Base-by-base conservation (phyloP, 345 rosid species). In the Citrus trifoliata region DNA sequence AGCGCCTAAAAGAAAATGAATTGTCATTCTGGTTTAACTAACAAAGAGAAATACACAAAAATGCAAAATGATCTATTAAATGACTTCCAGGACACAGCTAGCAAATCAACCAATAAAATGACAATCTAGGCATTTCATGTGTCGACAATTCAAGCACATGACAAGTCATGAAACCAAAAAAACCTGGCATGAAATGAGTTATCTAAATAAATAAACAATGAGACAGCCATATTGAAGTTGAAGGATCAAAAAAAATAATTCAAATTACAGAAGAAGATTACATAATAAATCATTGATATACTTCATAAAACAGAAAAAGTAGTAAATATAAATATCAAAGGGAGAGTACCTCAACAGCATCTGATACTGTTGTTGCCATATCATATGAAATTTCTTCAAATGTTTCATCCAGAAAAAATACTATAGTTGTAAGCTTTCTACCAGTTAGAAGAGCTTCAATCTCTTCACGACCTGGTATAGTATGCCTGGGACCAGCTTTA, bases 301-400 rank as follows among this genome's bases (percentile, higher is more conserved):
- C 53, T 46, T 46, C 30, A 48, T 18, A 58, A 74, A 62, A 65
- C 9, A 10, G 62, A 63, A 42, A 63, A 46, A 19, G 27, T 13
- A 62, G 16, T 10, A 46, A 48, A 59, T 24, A 33, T 19, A 72
- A 71, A 22, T 66, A 27, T 24, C 58, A 2, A 51, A 59, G 72
- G 19, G n/a, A 28, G 59, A 72, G 78, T 89, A 96, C 99, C 99
- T 94, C 98, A 69, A 96, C 98, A 82, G 98, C 94, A 90, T 96
- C 99, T 66, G 95, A 85, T 63, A 93, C 95, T 35, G 99, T 93
- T 33, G 98, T 93, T 78, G 97, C 91, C 98, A 96, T 94, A 84
- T 94, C 99, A 87, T 93, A 94, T 18, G 92, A 86, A 35, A 96
- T 96, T 85, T 96, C 99, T 91, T 96, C 98, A 80, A 96, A 96